Evolutionary conservation across 2,329 filamentous ascomycete genomes (phyloP).

Genomic region (Colletotrichum noveboracense): DNA sequence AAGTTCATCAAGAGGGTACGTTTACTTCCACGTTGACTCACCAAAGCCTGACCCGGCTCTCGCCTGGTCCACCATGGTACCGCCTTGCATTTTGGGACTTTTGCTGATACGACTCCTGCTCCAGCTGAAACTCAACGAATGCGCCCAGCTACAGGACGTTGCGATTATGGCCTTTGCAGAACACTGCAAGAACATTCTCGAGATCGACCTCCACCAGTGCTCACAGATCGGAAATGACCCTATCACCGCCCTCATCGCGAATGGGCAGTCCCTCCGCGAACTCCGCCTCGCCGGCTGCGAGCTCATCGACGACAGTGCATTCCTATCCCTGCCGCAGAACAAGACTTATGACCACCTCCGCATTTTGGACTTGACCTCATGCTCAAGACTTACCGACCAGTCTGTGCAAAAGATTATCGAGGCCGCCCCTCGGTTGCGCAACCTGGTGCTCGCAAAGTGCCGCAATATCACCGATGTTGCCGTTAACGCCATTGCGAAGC

Average conservation of each 20-base stretch:
- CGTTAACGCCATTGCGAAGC: constrained; percentile 83
- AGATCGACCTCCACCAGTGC: constrained; percentile 94
- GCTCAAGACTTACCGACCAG: constrained; percentile 80
- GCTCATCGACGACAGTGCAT: constrained; percentile 85
- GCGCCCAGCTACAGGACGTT: constrained; percentile 80
- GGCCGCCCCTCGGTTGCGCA: constrained; percentile 85
- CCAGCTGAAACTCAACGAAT: constrained; percentile 93
- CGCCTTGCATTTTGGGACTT: neutral
- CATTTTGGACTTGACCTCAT: constrained; percentile 93
- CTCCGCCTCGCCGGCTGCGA: constrained; percentile 86
- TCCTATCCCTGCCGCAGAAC: constrained; percentile 74
- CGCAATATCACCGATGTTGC: constrained; percentile 88
- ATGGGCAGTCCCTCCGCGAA: constrained; percentile 85
- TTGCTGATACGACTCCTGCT: constrained; percentile 32
- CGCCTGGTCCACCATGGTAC: neutral
- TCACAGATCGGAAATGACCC: constrained; percentile 80
- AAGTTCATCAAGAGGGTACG: constrained; percentile 84
- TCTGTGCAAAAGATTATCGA: constrained; percentile 88
- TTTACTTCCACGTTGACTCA: constrained; percentile 13
- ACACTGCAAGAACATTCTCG: constrained; percentile 90
- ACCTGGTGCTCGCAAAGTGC: constrained; percentile 94
- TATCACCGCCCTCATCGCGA: constrained; percentile 79
- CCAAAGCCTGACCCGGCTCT: neutral
- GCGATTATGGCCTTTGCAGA: constrained; percentile 86
- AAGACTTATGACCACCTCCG: constrained; percentile 84